A percentile compares a stretch with the other conserved stretches of the same genome.
Evolutionary conservation across 78 protist species (phyloP).

Genomic region (Dictyostelium discoideum): dicty_2.7 NC_007089.4:3652001-3652500

Average conservation of each 20-base stretch:
- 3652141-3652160: neutral
- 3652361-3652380: slow-evolving; percentile 7
- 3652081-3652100: neutral
- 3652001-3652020: neutral
- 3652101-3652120: neutral
- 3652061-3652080: neutral
- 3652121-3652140: neutral
- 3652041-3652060: neutral
- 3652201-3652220: neutral
- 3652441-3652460: slow-evolving; percentile 79
- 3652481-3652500: slow-evolving; percentile 56
- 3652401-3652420: slow-evolving; percentile 59
- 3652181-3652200: neutral
- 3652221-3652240: neutral
- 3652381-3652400: slow-evolving; percentile 67
- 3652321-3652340: neutral
- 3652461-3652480: slow-evolving; percentile 54
- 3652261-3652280: neutral
- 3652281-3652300: neutral
- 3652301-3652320: neutral
- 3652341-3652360: neutral
- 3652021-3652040: neutral
- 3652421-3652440: slow-evolving; percentile 27
- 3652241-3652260: neutral
- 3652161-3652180: neutral